phyloP scores from a whole-genome alignment of 2,329 filamentous ascomycete species.

The Falciphora oryzae region DNA sequence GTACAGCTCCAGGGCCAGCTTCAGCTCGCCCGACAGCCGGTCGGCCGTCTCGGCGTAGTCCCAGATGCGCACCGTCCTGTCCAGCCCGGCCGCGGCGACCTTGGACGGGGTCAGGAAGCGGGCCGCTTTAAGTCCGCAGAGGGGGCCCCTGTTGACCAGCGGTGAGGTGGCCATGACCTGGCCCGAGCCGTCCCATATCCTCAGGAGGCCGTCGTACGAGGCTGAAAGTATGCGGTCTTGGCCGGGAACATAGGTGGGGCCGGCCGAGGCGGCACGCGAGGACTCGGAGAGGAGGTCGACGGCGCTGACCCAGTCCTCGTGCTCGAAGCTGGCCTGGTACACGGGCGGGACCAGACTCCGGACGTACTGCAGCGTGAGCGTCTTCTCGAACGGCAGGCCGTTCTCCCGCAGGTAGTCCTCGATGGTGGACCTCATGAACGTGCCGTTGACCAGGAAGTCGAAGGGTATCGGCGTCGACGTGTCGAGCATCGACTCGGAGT shows the following conservation, averaged over 20 bases:
- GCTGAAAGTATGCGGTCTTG: constrained; percentile 80
- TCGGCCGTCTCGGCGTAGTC: constrained; percentile 69
- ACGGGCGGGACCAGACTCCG: constrained; percentile 83
- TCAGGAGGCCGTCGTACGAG: constrained; percentile 82
- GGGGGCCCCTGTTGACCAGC: constrained; percentile 64
- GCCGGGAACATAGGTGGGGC: constrained; percentile 41
- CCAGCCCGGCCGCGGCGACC: constrained; percentile 76
- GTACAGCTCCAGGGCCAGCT: constrained; percentile 20
- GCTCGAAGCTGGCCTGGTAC: constrained; percentile 87
- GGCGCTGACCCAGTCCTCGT: constrained; percentile 93
- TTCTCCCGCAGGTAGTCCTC: constrained; percentile 84
- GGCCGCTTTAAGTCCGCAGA: constrained; percentile 71
- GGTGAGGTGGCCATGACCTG: constrained; percentile 74
- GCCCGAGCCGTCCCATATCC: constrained; percentile 88
- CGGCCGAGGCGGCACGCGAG: constrained; percentile 51
- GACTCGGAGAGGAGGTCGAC: constrained; percentile 76
- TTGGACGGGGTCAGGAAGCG: constrained; percentile 75
- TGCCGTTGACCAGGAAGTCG: constrained; percentile 93
- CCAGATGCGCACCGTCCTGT: constrained; percentile 84
- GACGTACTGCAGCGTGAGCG: constrained; percentile 86
- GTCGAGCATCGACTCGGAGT: constrained; percentile 66
- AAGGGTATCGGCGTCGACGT: constrained; percentile 68
- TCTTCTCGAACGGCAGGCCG: constrained; percentile 84
- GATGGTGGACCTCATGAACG: constrained; percentile 81
- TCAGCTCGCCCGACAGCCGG: constrained; percentile 44